phyloP scores from a whole-genome alignment of 1,284 basidiomycete genomes.

The Ganoderma sinense region DNA sequence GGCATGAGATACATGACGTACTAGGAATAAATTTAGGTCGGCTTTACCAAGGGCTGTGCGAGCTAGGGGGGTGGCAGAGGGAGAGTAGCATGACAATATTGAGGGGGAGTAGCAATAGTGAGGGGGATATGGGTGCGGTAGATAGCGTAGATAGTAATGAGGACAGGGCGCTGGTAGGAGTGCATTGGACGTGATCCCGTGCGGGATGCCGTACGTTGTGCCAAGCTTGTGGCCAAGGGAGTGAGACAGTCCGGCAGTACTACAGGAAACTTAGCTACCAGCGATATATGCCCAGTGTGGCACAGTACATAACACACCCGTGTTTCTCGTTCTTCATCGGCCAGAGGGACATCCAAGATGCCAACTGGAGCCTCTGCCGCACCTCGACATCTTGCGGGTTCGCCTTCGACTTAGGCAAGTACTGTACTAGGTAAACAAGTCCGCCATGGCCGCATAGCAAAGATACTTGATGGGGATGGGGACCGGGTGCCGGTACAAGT shows the following conservation, averaged over 20 bases:
- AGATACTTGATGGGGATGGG: slow-evolving; percentile 70
- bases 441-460: slow-evolving; percentile 69
- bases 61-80: too few relatives aligned
- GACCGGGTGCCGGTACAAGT: slow-evolving; percentile 67
- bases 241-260: slow-evolving; percentile 78
- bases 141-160: too few relatives aligned
- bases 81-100: too few relatives aligned
- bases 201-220: slow-evolving; percentile 78
- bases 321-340: slow-evolving; percentile 65
- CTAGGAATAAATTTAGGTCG: too few relatives aligned
- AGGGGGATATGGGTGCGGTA: too few relatives aligned
- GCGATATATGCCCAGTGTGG: too few relatives aligned
- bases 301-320: slow-evolving; percentile 51
- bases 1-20: too few relatives aligned
- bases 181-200: slow-evolving; percentile 89
- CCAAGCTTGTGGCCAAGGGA: slow-evolving; percentile 79
- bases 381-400: slow-evolving; percentile 62
- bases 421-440: slow-evolving; percentile 81
- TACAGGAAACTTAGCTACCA: slow-evolving; percentile 32
- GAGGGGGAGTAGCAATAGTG: too few relatives aligned
- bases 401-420: slow-evolving; percentile 70
- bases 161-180: too few relatives aligned
- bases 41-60: too few relatives aligned
- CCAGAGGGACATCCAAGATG: slow-evolving; percentile 84
- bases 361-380: slow-evolving; percentile 77